phyloP scores from a whole-genome alignment of 2,329 filamentous ascomycete genomes.

The Hymenoscyphus fructigenus region DNA sequence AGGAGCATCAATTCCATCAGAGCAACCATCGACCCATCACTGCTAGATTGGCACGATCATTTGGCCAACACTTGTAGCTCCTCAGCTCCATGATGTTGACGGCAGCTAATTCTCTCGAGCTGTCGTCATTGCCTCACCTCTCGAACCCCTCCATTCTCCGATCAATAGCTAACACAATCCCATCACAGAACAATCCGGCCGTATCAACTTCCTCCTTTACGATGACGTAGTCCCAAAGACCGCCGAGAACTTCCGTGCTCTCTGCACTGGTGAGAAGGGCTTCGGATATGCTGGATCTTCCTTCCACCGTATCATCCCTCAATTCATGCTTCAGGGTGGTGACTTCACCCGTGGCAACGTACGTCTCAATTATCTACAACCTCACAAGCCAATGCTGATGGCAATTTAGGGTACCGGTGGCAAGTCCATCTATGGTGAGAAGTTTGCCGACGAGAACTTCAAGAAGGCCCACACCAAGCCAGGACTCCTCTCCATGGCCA shows the following conservation, averaged over 20 bases:
- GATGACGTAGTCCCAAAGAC: slow-evolving; percentile 83
- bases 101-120: slow-evolving; percentile 15
- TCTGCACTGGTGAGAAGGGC: slow-evolving; percentile 82
- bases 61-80: not conserved
- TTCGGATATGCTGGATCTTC: slow-evolving; percentile 79
- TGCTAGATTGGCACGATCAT: not conserved
- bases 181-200: slow-evolving; percentile 61
- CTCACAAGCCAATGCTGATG: slow-evolving; percentile 57
- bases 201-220: slow-evolving; percentile 86
- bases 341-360: slow-evolving; percentile 93
- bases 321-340: slow-evolving; percentile 96
- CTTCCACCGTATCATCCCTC: slow-evolving; percentile 90
- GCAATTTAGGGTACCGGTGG: slow-evolving; percentile 70
- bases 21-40: not conserved
- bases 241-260: slow-evolving; percentile 90
- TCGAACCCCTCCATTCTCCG: not conserved
- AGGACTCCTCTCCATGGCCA: slow-evolving; percentile 90
- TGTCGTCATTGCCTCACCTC: not conserved
- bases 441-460: slow-evolving; percentile 96
- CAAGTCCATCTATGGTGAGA: slow-evolving; percentile 93
- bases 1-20: slow-evolving; percentile 6
- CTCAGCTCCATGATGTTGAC: slow-evolving; percentile 12
- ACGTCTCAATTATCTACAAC: slow-evolving; percentile 40
- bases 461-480: slow-evolving; percentile 67
- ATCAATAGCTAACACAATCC: slow-evolving; percentile 27